These are phyloP conservation scores for Moniliophthora roreri DNA, from an alignment of 1,284 basidiomycete genomes.

Conservation along the genomic window DNA sequence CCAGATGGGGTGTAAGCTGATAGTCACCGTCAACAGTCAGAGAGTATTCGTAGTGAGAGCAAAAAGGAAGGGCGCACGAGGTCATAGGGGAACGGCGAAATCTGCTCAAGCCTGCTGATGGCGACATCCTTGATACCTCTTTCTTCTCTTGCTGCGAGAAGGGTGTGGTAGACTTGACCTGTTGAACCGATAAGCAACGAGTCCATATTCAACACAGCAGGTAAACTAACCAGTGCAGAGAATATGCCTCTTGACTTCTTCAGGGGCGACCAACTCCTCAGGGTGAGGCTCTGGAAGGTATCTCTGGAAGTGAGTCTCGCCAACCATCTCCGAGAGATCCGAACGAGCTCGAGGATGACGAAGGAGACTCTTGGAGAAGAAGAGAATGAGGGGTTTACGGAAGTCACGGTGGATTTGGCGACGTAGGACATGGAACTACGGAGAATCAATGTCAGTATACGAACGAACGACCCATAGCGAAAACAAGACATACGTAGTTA, in stretches of 20 bases:
- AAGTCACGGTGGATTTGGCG: slow-evolving; percentile 95
- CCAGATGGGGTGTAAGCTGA: slow-evolving; percentile 84
- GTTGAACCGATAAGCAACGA: no score
- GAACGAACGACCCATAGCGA: neutral
- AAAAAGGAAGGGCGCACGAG: slow-evolving; percentile 45
- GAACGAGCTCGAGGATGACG: slow-evolving; percentile 94
- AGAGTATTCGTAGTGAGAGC: neutral
- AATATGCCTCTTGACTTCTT: slow-evolving; percentile 90
- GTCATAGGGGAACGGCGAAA: slow-evolving; percentile 97
- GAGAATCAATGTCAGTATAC: slow-evolving; percentile 11
- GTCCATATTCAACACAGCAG: no score
- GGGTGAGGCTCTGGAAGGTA: slow-evolving; percentile 88
- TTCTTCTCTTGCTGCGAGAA: slow-evolving; percentile 88
- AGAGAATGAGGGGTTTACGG: slow-evolving; percentile 92
- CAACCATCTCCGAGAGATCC: slow-evolving; percentile 83
- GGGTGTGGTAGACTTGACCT: slow-evolving; percentile 94
- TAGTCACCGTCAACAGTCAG: slow-evolving; percentile 10
- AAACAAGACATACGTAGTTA: slow-evolving; percentile 69
- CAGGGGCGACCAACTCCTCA: slow-evolving; percentile 70
- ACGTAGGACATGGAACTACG: slow-evolving; percentile 90
- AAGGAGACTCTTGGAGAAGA: slow-evolving; percentile 96
- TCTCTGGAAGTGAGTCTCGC: slow-evolving; percentile 89
- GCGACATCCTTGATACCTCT: slow-evolving; percentile 90
- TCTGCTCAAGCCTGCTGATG: slow-evolving; percentile 92
- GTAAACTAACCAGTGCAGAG: slow-evolving; percentile 68